Conservation (phyloP, 768 basidiomycete species). For the Leccinum uliginosum region DNA sequence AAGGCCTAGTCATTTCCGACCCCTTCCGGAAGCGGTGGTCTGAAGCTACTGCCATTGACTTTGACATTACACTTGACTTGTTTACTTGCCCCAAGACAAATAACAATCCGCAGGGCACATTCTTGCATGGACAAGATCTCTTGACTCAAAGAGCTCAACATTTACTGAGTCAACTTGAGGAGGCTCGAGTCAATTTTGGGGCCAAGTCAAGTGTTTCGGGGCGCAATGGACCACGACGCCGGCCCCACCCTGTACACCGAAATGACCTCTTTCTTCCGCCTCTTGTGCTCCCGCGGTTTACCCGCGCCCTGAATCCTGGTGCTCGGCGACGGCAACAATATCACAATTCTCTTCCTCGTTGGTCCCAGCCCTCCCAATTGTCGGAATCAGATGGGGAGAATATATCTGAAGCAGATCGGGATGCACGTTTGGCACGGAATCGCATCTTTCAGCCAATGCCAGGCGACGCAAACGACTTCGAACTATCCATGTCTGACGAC, state of each 20-base stretch:
- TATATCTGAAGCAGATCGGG: slow-evolving; percentile 62
- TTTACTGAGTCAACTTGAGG: slow-evolving; percentile 40
- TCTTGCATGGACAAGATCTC: slow-evolving; percentile 66
- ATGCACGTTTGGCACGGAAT: slow-evolving; percentile 68
- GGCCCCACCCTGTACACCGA: slow-evolving; percentile 29
- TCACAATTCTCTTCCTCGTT: slow-evolving; percentile 8
- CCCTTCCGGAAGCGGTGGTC: slow-evolving; percentile 52
- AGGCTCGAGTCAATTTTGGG: slow-evolving; percentile 9
- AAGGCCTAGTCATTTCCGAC: slow-evolving; percentile 45
- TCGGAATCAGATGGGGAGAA: slow-evolving; percentile 66
- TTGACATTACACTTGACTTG: slow-evolving; percentile 61
- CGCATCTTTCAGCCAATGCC: slow-evolving; percentile 40
- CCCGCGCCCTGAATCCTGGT: neutral
- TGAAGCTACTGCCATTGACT: slow-evolving; percentile 51
- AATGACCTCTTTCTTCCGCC: slow-evolving; percentile 51
- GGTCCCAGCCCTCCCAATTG: slow-evolving; percentile 26
- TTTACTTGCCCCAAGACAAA: slow-evolving; percentile 58
- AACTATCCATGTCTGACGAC: slow-evolving; percentile 58
- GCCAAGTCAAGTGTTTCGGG: neutral
- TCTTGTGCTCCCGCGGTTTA: slow-evolving; percentile 29
- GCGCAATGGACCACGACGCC: slow-evolving; percentile 2
- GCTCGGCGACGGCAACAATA: slow-evolving; percentile 7
- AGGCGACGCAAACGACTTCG: slow-evolving; percentile 34
- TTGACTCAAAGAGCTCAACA: slow-evolving; percentile 58
- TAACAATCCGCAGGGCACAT: slow-evolving; percentile 57